Evolutionary conservation across 441 rosid genomes (phyloP), one percentile per base, ranked within the genome.

Genomic region (Kokia cookei): DNA sequence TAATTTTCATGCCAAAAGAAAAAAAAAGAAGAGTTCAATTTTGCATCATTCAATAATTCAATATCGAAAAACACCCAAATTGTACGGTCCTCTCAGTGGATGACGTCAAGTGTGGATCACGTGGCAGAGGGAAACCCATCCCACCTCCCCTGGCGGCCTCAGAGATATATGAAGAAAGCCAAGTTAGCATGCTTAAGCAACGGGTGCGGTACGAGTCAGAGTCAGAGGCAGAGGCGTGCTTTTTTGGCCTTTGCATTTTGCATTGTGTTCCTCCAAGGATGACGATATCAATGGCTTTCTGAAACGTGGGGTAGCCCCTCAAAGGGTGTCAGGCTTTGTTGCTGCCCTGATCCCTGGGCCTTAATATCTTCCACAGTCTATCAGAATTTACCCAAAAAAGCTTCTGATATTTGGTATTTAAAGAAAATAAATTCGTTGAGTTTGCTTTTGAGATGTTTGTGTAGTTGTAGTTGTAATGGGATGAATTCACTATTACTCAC

Each of bases 201-300:
- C 27, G 10, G 35, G 65, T 24, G 29, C 37, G 32, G 17, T 53
- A 22, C 45, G 65, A 55, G 65, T 22, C 73, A 71, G 65, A 55
- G 65, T 22, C 73, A 71, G 65, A 57, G 53, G 10, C 73, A 71
- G 65, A 71, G 50, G 62, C 43, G 48, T 54, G 62, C 62, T 69
- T 32, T 24, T 48, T 47, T 19, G 22, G 57, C 57, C 51, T 66
- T 66, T 66, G 55, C 40, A 35, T 35, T 35, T 35, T 27, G 40
- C 72, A 50, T 13, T 63, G 50, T 63, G 67, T 40, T n/a, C 57
- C 55, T 66, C 45, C 58, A 29, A 50, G 45, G 9, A 19, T 50
- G 59, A 67, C 57, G 71, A 58, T 32, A 7, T 19, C 47, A 17
- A 35, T n/a, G 2, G 17, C 22, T 19, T 42, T 65, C 19, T 42